phyloP scores from a whole-genome alignment of 306 rosid genomes.

The Leucaena leucocephala region DNA sequence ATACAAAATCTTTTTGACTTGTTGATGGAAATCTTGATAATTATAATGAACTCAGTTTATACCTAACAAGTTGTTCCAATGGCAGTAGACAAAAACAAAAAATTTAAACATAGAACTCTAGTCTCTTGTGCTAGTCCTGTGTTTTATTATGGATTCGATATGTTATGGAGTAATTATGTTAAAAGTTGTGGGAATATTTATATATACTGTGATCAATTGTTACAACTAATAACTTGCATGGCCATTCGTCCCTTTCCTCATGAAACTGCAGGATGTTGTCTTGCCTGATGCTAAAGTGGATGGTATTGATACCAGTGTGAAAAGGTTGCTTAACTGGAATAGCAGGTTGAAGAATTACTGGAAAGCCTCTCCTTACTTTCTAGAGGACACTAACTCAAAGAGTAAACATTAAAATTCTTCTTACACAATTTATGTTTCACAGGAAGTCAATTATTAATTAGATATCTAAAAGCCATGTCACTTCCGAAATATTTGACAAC shows the following conservation, averaged over 20 bases:
- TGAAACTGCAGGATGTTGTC: constrained; percentile 47
- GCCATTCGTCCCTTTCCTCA: background rate
- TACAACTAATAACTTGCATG: background rate
- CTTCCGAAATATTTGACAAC: background rate
- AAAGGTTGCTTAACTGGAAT: constrained; percentile 30
- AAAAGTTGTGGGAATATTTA: background rate
- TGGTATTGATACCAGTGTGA: constrained; percentile 26
- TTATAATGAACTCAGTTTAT: background rate
- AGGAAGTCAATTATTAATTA: background rate
- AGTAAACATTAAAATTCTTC: constrained; percentile 38
- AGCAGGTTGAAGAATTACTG: constrained; percentile 40
- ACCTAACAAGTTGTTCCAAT: background rate
- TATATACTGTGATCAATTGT: background rate
- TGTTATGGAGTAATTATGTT: too few relatives aligned
- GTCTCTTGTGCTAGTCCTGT: background rate
- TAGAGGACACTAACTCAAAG: constrained; percentile 47
- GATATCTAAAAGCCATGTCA: background rate
- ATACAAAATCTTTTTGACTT: background rate
- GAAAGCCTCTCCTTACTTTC: constrained; percentile 58
- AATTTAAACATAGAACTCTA: background rate
- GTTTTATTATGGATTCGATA: background rate
- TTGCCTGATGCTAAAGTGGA: constrained; percentile 42
- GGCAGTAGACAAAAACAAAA: background rate
- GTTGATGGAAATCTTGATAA: background rate
- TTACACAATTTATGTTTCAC: background rate